A percentile compares a stretch with the other conserved stretches of the same genome.
Conservation (phyloP, 169 alveolate species). For the Plasmodium sp. region DNA sequence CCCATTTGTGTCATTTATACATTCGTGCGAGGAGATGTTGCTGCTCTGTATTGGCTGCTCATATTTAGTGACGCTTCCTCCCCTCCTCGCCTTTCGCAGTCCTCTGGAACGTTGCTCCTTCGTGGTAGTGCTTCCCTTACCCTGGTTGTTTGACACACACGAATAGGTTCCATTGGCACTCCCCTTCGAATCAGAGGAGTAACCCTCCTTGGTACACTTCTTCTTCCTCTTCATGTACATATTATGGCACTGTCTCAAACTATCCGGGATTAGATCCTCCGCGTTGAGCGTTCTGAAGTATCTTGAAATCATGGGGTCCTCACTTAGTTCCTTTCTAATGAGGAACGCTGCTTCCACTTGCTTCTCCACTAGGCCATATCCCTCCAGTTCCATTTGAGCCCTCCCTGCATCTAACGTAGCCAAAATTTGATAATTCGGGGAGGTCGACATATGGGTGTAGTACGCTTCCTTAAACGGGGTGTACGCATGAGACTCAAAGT, state of each 20-base stretch:
- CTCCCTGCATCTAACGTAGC: slow-evolving; percentile 81
- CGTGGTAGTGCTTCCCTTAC: neutral
- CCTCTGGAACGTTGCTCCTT: neutral
- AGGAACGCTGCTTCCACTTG: slow-evolving; percentile 79
- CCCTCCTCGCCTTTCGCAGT: neutral
- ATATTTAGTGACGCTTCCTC: neutral
- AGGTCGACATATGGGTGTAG: slow-evolving; percentile 82
- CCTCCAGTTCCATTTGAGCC: slow-evolving; percentile 81
- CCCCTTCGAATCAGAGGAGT: slow-evolving; percentile 10
- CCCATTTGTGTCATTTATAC: neutral
- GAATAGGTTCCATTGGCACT: slow-evolving; percentile 22
- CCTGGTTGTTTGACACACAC: slow-evolving; percentile 7
- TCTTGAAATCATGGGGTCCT: slow-evolving; percentile 72
- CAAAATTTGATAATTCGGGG: slow-evolving; percentile 80
- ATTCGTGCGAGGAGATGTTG: neutral
- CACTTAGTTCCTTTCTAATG: slow-evolving; percentile 72
- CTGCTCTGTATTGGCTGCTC: neutral
- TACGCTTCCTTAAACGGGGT: slow-evolving; percentile 80
- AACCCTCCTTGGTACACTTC: neutral
- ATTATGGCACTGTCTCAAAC: slow-evolving; percentile 45
- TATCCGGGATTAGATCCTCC: slow-evolving; percentile 68
- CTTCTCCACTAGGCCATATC: slow-evolving; percentile 77
- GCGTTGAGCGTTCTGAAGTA: slow-evolving; percentile 67
- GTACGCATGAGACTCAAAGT: slow-evolving; percentile 78
- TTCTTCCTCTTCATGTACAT: slow-evolving; percentile 19